phyloP scores from a whole-genome alignment of 441 rosid species.

The Brassica hybrid region DNA sequence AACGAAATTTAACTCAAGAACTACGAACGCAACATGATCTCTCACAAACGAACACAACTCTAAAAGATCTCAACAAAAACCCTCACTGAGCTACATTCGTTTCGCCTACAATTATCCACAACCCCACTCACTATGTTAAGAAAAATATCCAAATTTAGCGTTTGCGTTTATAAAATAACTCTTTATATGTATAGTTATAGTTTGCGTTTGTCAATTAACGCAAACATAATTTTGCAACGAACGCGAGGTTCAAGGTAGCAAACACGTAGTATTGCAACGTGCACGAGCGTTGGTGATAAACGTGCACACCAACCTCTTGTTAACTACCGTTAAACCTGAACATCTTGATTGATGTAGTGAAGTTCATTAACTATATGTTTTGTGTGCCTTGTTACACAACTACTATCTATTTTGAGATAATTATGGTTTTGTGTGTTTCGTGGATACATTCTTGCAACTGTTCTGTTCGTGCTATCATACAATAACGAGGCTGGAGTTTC shows the following conservation, averaged over 20 bases:
- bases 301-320: constrained; percentile 56
- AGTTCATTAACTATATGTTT: constrained; percentile 7
- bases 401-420: constrained; percentile 1
- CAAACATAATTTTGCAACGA: background rate
- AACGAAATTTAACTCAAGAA: constrained; percentile 60
- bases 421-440: constrained; percentile 4
- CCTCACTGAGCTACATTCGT: constrained; percentile 55
- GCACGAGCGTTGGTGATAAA: constrained; percentile 61
- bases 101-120: constrained; percentile 70
- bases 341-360: background rate
- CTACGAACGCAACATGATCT: constrained; percentile 37
- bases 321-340: background rate
- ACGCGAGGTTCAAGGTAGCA: constrained; percentile 54
- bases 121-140: constrained; percentile 65
- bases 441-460: background rate
- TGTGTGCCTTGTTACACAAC: constrained; percentile 1
- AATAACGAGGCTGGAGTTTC: background rate
- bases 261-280: too few species aligned
- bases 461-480: background rate
- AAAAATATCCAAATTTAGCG: background rate
- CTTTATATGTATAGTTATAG: background rate
- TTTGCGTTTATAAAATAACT: constrained; percentile 1
- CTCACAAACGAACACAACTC: background rate
- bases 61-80: constrained; percentile 47
- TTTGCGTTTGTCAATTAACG: constrained; percentile 6